Base-by-base conservation (phyloP, 2,329 filamentous ascomycete genomes). In the Colletotrichum cereale region DNA sequence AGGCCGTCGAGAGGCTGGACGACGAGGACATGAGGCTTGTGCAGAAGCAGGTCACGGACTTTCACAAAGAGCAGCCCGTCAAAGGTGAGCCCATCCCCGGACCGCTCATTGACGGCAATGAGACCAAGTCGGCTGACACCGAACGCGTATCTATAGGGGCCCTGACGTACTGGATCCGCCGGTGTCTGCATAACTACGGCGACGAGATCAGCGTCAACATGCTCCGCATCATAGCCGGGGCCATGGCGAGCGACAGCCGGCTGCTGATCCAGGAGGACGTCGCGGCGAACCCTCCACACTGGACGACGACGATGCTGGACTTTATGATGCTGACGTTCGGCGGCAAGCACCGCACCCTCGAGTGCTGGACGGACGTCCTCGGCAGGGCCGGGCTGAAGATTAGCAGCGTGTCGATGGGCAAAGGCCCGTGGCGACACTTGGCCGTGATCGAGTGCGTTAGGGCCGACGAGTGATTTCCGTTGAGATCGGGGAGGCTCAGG, bases 111-210 rank as follows among this genome's bases (percentile, higher is more conserved):
- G 31, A 42, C 21, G 24, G 40, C 53, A 24, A 36, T 40, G 24
- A 5, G 42, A 11, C 36, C 14, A 10, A 38, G 4, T 0, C 10
- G 36, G 38, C 58, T 67, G 40, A 40, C 42, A n/a, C n/a, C n/a
- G n/a, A n/a, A n/a, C 42, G 2, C 11, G 2, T 10, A 4, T 24
- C 42, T 36, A 82, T 36, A 82, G 81, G 78, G 3, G 81, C 82
- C 8, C 72, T 79, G 21, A 72, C 80, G 7, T 83, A 83, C 73
- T 80, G 77, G 75, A 80, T 80, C 67, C 77, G 77, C 47, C 79
- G 79, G n/a, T 80, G 80, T 55, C 77, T 84, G 4, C 82, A 84
- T 67, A 80, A 83, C 67, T 83, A 82, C 73, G 73, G 77, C 36
- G 80, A 82, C 66, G 75, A 77, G 2, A 73, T 77, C 16, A 76